Base-by-base conservation (phyloP, 2,329 filamentous ascomycete genomes). In the Cordyceps farinosa region DNA sequence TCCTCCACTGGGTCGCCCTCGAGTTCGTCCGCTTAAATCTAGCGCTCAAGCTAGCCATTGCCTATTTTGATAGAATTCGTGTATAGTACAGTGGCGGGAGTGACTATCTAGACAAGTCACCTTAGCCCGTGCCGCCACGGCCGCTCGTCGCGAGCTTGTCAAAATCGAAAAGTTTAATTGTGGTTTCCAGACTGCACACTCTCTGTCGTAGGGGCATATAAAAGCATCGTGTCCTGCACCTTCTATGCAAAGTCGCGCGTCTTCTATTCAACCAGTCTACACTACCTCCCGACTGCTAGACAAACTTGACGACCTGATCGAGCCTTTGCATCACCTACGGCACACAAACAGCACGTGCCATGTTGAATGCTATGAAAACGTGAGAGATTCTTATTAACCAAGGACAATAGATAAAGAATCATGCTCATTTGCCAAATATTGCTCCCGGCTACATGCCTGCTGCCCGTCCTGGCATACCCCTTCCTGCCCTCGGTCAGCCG, bases 1-100 rank as follows among this genome's bases (percentile, higher is more conserved):
- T 22, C 48, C 78, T 87, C 52, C 75, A 88, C 74, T 87, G 87
- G 76, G 76, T 86, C 51, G 79, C 87, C 29, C 76, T 83, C 65
- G 80, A 85, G 66, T 70, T 85, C 27, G 72, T 81, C 59, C 68
- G 78, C 58, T 71, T 38, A 38, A 10, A 10, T 38, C 36, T 38
- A 38, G 36, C 36, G 36, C 36, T 38, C 3, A 38, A 38, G 36
- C 36, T 38, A 38, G 4, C 36, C 36, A 38, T 38, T 38, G 36
- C 36, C 36, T 38, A 38, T 13, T 38, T 38, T 8, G 36, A 38
- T 38, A 38, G 36, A 38, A 9, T 38, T 38, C 36, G 36, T 38
- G 36, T 38, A 22, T 22, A 38, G 36, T 11, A 10, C 36, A 38
- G 36, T 38, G 36, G 36, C 36, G 36, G 36, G 36, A 38, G 36